Conservation (phyloP, 805 yeast species). For the Alloascoidea hylecoeti region DNA sequence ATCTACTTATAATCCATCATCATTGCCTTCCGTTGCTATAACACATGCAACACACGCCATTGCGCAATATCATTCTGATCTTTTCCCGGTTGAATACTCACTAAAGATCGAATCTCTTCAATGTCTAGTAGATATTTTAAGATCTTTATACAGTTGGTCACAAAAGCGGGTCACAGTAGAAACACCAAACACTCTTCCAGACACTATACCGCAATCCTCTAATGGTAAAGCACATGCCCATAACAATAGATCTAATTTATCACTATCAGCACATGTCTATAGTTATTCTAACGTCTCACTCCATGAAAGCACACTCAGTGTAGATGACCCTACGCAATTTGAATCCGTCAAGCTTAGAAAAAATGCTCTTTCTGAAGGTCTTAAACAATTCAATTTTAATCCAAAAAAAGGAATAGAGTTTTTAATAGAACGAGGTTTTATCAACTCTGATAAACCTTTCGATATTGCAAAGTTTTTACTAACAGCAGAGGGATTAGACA, state of each 20-base stretch:
- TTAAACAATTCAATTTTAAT: conserved; percentile 67
- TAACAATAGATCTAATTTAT: background rate
- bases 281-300: background rate
- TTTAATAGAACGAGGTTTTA: conserved; percentile 49
- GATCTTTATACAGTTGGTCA: conserved; percentile 80
- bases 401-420: conserved; percentile 68
- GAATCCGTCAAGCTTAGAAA: conserved; percentile 76
- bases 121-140: conserved; percentile 67
- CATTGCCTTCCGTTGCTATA: conserved; percentile 66
- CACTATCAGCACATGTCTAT: too few species aligned
- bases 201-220: background rate
- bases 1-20: conserved; percentile 59
- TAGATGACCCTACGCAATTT: conserved; percentile 71
- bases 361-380: conserved; percentile 65
- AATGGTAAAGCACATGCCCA: background rate
- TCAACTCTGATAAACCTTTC: conserved; percentile 42
- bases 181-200: background rate
- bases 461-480: conserved; percentile 67
- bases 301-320: background rate
- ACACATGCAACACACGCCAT: conserved; percentile 16
- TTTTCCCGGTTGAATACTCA: conserved; percentile 72
- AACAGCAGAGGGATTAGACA: conserved; percentile 59
- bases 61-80: conserved; percentile 10
- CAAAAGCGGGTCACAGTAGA: conserved; percentile 37
- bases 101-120: conserved; percentile 70